A percentile compares a stretch with the other conserved stretches of the same genome.
These are phyloP conservation scores for Phytophthora ramorum DNA, from an alignment of 352 stramenopile genomes.

Conservation along the genomic window DNA sequence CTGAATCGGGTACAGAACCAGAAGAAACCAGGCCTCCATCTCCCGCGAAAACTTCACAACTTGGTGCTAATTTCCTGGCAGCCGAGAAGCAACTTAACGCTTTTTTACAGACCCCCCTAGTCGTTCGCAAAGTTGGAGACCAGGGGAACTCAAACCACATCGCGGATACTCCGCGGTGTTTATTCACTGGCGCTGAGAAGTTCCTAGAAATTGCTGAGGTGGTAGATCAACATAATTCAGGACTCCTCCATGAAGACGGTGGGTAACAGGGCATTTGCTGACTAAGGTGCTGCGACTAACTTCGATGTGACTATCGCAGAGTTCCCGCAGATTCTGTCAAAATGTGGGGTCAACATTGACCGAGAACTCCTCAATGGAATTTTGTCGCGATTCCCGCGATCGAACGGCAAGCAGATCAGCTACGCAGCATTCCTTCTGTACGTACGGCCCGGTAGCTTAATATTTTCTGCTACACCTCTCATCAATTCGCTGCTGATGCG, in stretches of 20 bases:
- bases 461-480: not conserved
- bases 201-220: slow-evolving; percentile 60
- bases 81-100: slow-evolving; percentile 51
- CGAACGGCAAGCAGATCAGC: slow-evolving; percentile 38
- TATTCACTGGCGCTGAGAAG: slow-evolving; percentile 56
- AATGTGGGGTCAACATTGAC: slow-evolving; percentile 41
- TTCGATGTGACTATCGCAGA: slow-evolving; percentile 26
- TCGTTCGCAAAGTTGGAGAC: not conserved
- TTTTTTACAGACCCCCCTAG: slow-evolving; percentile 42
- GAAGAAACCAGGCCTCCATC: slow-evolving; percentile 10
- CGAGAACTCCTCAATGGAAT: slow-evolving; percentile 44
- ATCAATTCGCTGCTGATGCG: not conserved
- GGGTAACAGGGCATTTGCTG: not conserved
- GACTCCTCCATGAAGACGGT: slow-evolving; percentile 55
- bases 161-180: slow-evolving; percentile 45
- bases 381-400: slow-evolving; percentile 56
- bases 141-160: not conserved
- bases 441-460: not conserved
- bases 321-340: slow-evolving; percentile 44
- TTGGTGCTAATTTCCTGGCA: slow-evolving; percentile 31
- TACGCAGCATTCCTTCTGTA: slow-evolving; percentile 67
- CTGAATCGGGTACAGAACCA: slow-evolving; percentile 36
- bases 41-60: slow-evolving; percentile 28
- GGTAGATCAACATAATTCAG: slow-evolving; percentile 42
- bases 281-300: not conserved